Evolutionary conservation across 2,329 filamentous ascomycete species (phyloP).

Genomic region (Trichoderma harzianum): DNA sequence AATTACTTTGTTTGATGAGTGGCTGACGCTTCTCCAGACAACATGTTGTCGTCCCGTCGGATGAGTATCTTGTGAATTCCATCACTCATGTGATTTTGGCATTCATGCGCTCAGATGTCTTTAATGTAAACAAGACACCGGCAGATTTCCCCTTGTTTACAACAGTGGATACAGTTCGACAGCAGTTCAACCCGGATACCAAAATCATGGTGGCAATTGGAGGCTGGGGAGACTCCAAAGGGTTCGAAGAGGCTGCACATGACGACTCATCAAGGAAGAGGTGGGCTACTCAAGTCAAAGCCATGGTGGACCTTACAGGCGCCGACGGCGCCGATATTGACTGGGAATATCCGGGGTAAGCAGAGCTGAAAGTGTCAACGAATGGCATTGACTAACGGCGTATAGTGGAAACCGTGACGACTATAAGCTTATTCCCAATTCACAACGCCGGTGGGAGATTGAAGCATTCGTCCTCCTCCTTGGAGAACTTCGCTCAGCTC

Average conservation of each 20-base stretch:
- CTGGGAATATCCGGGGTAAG: slow-evolving; percentile 59
- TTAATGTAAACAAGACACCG: slow-evolving; percentile 43
- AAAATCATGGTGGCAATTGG: slow-evolving; percentile 70
- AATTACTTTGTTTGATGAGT: background rate
- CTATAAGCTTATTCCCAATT: slow-evolving; percentile 63
- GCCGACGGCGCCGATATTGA: slow-evolving; percentile 66
- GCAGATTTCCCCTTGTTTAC: slow-evolving; percentile 52
- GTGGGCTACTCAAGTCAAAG: slow-evolving; percentile 63
- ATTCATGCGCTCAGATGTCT: slow-evolving; percentile 52
- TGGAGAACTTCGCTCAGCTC: slow-evolving; percentile 52
- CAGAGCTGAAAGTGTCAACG: background rate
- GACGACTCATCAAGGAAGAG: slow-evolving; percentile 48
- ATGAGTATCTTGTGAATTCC: slow-evolving; percentile 34
- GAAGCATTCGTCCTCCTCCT: slow-evolving; percentile 61
- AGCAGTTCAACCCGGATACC: slow-evolving; percentile 48
- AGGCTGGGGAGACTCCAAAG: slow-evolving; percentile 67
- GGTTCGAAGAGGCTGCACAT: slow-evolving; percentile 57
- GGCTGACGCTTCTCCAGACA: slow-evolving; percentile 35
- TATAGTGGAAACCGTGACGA: slow-evolving; percentile 63
- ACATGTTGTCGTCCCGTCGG: slow-evolving; percentile 42
- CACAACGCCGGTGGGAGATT: slow-evolving; percentile 58
- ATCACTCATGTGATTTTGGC: slow-evolving; percentile 59
- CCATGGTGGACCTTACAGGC: slow-evolving; percentile 58
- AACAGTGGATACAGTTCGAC: slow-evolving; percentile 45
- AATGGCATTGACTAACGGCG: background rate